Evolutionary conservation across 192 early-diverging fungal genomes (phyloP).

Genomic region (Jimgerdemannia flammicorona): DNA sequence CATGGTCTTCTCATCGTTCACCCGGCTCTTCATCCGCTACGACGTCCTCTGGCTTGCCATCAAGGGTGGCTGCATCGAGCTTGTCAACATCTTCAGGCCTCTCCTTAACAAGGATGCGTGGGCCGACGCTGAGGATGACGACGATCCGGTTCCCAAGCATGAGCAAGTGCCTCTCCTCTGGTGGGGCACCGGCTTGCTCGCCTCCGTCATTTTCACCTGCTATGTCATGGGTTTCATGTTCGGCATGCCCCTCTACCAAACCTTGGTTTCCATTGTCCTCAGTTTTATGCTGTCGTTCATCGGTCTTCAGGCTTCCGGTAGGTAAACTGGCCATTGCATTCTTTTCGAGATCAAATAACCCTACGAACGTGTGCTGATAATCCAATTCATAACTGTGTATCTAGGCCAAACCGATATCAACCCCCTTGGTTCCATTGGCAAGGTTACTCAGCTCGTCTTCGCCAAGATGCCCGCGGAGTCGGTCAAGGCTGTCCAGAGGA

Average conservation of each 20-base stretch:
- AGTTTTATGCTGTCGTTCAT: slow-evolving; percentile 65
- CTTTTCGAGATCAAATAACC: too few species aligned
- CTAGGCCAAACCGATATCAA: slow-evolving; percentile 67
- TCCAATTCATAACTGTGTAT: slow-evolving; percentile 33
- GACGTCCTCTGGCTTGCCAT: slow-evolving; percentile 40
- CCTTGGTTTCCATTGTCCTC: slow-evolving; percentile 54
- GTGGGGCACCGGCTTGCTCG: slow-evolving; percentile 50
- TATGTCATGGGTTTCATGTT: slow-evolving; percentile 54
- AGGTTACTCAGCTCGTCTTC: slow-evolving; percentile 63
- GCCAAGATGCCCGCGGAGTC: slow-evolving; percentile 42
- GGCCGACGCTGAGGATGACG: slow-evolving; percentile 26
- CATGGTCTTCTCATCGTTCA: slow-evolving; percentile 61
- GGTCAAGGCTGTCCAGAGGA: slow-evolving; percentile 37
- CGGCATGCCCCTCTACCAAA: slow-evolving; percentile 52
- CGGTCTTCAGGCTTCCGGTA: slow-evolving; percentile 16
- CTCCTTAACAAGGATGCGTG: slow-evolving; percentile 1
- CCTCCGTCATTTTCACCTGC: slow-evolving; percentile 50
- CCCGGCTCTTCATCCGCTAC: slow-evolving; percentile 52
- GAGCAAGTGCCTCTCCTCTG: slow-evolving; percentile 50
- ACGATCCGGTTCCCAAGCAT: slow-evolving; percentile 28
- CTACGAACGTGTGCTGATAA: too few species aligned
- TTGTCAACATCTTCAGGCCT: neutral
- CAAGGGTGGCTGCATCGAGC: slow-evolving; percentile 19
- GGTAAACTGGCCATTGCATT: too few species aligned
- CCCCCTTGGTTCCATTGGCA: slow-evolving; percentile 60